Base-by-base conservation (phyloP, 2,329 filamentous ascomycete genomes). In the Fusarium sp. region DNA sequence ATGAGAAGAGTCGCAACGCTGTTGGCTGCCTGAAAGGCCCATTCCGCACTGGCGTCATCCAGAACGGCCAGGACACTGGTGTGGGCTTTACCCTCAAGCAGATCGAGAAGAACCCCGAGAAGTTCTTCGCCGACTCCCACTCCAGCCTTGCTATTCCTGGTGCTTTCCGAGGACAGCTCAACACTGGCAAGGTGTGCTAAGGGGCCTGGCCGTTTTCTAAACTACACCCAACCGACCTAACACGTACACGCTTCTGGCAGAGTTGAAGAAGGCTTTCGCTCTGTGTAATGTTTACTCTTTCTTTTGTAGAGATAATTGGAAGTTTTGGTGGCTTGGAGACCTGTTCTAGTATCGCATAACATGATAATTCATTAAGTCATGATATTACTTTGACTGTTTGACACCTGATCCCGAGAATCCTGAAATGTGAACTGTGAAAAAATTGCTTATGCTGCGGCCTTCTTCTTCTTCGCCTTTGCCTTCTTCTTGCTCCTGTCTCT, bases 401-500 rank as follows among this genome's bases (percentile, higher is more conserved):
- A 46, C 43, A 23, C 18, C 8, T 20, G 35, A 24, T 21, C 15
- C 49, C 49, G 21, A 41, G 24, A 56, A 18, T 9, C 16, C 33
- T 29, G 10, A 47, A 44, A 9, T 24, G n/a, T 42, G 37, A 26
- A 26, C n/a, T n/a, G n/a, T n/a, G n/a, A 44, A 33, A 20, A 44
- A 35, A 26, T 16, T n/a, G 12, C n/a, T 68, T 55, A 75, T 53
- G 63, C 57, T 10, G 70, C 26, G 35, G 71, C 59, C 80, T 87
- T 90, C 83, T 90, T 92, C 82, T 85, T 88, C 83, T 91, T 93
- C 68, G 92, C 93, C 78, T 92, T 92, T 73, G 92, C 90, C 78
- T 92, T 93, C 83, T 91, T 90, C 86, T 93, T 95, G 80, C 92
- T 97, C 76, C 94, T 88, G 81, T 98, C 95, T 72, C 96, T 87